These are phyloP conservation scores for Phytopythium helicoides DNA, from an alignment of 352 stramenopile species.

Conservation along the genomic window DNA sequence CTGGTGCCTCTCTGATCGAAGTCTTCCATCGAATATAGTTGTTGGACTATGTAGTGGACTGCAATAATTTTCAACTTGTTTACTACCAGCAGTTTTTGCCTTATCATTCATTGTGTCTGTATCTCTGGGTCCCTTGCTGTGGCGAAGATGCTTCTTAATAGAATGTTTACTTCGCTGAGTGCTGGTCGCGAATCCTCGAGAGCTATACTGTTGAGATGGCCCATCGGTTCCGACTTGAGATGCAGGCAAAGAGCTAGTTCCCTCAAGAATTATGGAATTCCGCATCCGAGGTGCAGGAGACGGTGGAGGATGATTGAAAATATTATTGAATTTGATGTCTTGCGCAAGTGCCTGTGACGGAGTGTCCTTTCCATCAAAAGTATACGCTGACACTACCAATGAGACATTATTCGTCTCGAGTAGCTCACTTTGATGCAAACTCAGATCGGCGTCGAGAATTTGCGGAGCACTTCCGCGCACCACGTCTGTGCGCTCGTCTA, in stretches of 20 bases:
- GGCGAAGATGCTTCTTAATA: background rate
- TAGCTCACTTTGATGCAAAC: too few species aligned
- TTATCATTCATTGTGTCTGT: background rate
- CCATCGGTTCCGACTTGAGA: background rate
- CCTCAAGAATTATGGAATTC: conserved; percentile 4
- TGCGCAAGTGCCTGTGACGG: background rate
- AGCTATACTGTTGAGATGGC: conserved; percentile 2
- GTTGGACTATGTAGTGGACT: background rate
- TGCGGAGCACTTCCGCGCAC: conserved; percentile 1
- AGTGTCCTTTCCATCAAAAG: background rate
- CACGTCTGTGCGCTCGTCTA: conserved; percentile 46
- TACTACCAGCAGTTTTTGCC: too few species aligned
- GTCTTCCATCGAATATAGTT: background rate
- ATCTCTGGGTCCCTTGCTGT: too few species aligned
- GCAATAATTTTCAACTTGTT: background rate
- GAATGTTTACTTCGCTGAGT: too few species aligned
- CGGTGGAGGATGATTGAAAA: background rate
- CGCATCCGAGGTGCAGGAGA: background rate
- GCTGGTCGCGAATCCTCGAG: background rate
- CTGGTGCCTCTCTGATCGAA: conserved; percentile 14
- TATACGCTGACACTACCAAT: background rate
- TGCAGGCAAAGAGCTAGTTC: background rate
- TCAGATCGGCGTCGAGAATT: background rate
- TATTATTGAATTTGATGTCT: too few species aligned
- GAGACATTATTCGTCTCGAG: background rate